Evolutionary conservation across 768 basidiomycete species (phyloP).

Genomic region (Zangia roseola): DNA sequence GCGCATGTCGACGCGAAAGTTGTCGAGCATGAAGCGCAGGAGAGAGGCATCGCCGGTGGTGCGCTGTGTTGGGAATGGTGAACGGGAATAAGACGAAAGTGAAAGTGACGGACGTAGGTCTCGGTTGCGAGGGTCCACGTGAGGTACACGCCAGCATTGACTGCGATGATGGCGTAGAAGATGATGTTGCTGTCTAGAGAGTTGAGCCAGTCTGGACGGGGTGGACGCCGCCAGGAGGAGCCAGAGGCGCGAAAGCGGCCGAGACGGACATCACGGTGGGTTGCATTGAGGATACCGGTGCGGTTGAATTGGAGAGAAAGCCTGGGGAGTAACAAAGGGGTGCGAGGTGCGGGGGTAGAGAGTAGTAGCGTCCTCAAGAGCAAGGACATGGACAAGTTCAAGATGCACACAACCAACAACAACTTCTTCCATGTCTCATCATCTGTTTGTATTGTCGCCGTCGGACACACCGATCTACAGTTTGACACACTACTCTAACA

Average conservation of each 20-base stretch:
- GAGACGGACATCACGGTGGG: slow-evolving; percentile 24
- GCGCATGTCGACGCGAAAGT: slow-evolving; percentile 61
- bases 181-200: slow-evolving; percentile 51
- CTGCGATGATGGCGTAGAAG: slow-evolving; percentile 61
- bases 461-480: slow-evolving; percentile 86
- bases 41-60: slow-evolving; percentile 39
- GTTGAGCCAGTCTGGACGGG: slow-evolving; percentile 41
- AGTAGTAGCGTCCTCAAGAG: too few species aligned
- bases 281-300: slow-evolving; percentile 17
- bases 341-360: not conserved
- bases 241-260: slow-evolving; percentile 4
- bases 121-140: slow-evolving; percentile 49
- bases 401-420: slow-evolving; percentile 12
- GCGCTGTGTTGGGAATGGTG: slow-evolving; percentile 25
- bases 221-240: slow-evolving; percentile 30
- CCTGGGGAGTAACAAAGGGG: not conserved
- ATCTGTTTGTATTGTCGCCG: slow-evolving; percentile 82
- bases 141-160: slow-evolving; percentile 61
- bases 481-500: slow-evolving; percentile 79
- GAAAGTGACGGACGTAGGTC: slow-evolving; percentile 33
- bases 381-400: not conserved
- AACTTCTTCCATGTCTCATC: slow-evolving; percentile 65
- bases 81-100: not conserved
- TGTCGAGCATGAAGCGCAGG: slow-evolving; percentile 51
- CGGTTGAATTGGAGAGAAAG: slow-evolving; percentile 17